A percentile compares a stretch with the other conserved stretches of the same genome.
Evolutionary conservation across 2,329 filamentous ascomycete genomes (phyloP).

Genomic region (Colletotrichum tropicale): DNA sequence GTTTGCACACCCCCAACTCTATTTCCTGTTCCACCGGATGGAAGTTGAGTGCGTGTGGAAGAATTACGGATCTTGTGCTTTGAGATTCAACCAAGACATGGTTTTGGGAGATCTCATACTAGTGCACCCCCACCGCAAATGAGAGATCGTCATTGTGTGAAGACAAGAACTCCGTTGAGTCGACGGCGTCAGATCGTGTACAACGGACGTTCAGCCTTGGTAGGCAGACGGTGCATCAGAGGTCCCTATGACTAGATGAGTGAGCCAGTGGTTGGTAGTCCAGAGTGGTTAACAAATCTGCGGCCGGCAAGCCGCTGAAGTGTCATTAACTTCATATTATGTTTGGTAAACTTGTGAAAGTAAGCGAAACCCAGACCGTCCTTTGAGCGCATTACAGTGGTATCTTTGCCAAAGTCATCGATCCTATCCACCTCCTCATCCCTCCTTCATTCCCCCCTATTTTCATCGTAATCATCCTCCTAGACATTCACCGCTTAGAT

Average conservation of each 20-base stretch:
- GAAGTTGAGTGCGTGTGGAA: no score
- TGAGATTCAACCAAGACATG: no score
- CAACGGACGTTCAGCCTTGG: background rate
- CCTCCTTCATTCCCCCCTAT: background rate
- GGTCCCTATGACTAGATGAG: background rate
- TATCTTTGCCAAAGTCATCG: background rate
- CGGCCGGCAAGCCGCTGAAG: background rate
- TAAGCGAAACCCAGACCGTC: background rate
- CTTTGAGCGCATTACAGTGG: background rate
- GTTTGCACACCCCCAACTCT: background rate
- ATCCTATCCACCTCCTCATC: background rate
- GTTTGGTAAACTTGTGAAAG: background rate
- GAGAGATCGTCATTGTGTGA: no score
- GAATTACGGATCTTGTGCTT: no score
- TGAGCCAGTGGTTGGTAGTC: background rate
- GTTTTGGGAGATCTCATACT: no score
- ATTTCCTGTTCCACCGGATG: background rate
- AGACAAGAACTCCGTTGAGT: background rate
- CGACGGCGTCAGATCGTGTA: background rate
- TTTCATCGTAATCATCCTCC: background rate
- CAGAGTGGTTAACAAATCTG: background rate
- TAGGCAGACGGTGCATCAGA: background rate
- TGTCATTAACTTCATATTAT: background rate
- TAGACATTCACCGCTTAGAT: background rate
- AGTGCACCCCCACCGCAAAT: no score